Base-by-base conservation (phyloP, 306 rosid genomes). In the Glycyrrhiza uralensis region DNA sequence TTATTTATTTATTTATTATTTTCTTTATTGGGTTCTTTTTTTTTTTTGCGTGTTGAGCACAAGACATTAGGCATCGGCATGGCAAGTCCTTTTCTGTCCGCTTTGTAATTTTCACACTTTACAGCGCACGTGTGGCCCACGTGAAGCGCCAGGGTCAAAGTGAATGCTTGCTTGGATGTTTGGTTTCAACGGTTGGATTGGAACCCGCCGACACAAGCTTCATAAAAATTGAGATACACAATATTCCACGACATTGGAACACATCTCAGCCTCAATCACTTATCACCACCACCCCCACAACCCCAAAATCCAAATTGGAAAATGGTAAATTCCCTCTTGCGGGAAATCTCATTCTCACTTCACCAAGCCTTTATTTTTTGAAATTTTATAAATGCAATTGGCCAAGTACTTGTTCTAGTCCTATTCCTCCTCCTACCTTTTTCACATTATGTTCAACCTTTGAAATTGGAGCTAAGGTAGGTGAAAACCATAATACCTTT, bases 41-140 rank as follows among this genome's bases (percentile, higher is more conserved):
- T 20, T 6, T n/a, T 26, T 7, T 4, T n/a, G 36, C 17, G n/a
- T 20, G 22, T 58, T 32, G 69, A 49, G 58, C 54, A 12, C 33
- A 35, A 44, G 28, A 76, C 52, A 76, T 67, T 33, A 47, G 73
- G 55, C 17, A 77, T 20, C 28, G 50, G 59, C 4, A 32, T 20
- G 75, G 69, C 44, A 54, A 52, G 74, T 76, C 64, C 59, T 28
- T 74, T 66, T 78, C 81, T 23, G 50, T 24, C 57, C 5, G 77
- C 61, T 58, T 36, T 62, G 77, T 54, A 35, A 70, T 52, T 28
- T 55, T 39, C 14, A 0, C n/a, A 55, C 75, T 78, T 82, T 69
- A 78, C 86, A 82, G 83, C 78, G 32, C 81, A 80, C 78, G 83
- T 51, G 83, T 77, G 83, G 80, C 60, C 82, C 83, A 80, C 72